These are phyloP conservation scores for Flaveria brownii DNA, from an alignment of 129 eudicot genomes.

Conservation along the genomic window DNA sequence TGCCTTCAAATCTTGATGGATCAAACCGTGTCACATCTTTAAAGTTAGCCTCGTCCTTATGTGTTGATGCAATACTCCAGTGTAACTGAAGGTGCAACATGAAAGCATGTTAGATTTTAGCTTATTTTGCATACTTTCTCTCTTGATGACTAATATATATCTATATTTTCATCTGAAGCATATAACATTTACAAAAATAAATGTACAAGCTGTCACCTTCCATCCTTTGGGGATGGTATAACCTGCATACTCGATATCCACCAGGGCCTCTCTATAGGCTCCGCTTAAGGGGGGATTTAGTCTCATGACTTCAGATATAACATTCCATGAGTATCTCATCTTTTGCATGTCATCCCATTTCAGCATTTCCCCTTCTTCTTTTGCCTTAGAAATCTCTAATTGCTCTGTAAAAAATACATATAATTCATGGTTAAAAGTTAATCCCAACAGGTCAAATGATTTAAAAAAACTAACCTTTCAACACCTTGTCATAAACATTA, in stretches of 20 bases:
- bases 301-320: slow-evolving; percentile 55
- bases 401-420: slow-evolving; percentile 33
- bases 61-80: slow-evolving; percentile 36
- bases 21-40: slow-evolving; percentile 33
- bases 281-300: slow-evolving; percentile 43
- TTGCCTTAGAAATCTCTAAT: slow-evolving; percentile 39
- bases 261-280: slow-evolving; percentile 51
- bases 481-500: slow-evolving; percentile 30
- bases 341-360: slow-evolving; percentile 59
- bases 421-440: background rate
- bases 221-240: slow-evolving; percentile 66
- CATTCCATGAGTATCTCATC: slow-evolving; percentile 68
- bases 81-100: slow-evolving; percentile 27
- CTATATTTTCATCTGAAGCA: too few relatives aligned
- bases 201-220: slow-evolving; percentile 36
- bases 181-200: background rate
- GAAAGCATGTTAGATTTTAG: background rate
- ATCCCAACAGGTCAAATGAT: background rate
- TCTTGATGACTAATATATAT: too few relatives aligned
- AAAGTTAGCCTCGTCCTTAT: slow-evolving; percentile 24
- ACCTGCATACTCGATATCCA: slow-evolving; percentile 49
- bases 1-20: slow-evolving; percentile 41
- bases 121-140: too few relatives aligned
- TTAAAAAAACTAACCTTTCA: slow-evolving; percentile 15
- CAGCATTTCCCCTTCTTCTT: slow-evolving; percentile 36